phyloP scores from a whole-genome alignment of 1,284 basidiomycete species.

The Cronartium ribicola region DNA sequence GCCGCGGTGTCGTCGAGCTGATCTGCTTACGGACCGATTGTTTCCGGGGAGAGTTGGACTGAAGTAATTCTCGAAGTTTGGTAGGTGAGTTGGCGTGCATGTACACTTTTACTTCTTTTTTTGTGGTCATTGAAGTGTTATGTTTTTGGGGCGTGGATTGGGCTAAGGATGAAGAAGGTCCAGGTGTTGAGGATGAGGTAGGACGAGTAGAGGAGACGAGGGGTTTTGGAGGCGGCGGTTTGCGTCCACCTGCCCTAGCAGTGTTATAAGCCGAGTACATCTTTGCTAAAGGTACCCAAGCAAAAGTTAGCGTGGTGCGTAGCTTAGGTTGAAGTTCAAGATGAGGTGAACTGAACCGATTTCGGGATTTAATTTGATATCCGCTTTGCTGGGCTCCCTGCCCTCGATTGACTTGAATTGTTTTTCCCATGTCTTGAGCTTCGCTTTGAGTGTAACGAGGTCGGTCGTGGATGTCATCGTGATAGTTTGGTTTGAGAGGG shows the following conservation, averaged over 20 bases:
- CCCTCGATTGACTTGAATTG: conserved; percentile 30
- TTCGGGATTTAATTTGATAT: conserved; percentile 40
- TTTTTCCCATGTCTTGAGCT: conserved; percentile 41
- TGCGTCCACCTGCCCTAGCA: conserved; percentile 6
- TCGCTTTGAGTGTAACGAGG: conserved; percentile 12
- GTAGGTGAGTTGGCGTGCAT: conserved; percentile 18
- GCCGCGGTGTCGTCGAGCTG: conserved; percentile 3
- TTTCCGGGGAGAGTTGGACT: conserved; percentile 33
- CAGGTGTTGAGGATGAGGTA: conserved; percentile 1
- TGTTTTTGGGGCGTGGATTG: conserved; percentile 22
- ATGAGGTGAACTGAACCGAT: conserved; percentile 6
- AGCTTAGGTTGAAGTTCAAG: not conserved
- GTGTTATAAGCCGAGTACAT: conserved; percentile 34
- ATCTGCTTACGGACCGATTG: conserved; percentile 8
- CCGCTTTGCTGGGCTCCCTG: conserved; percentile 24
- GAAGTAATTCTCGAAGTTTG: conserved; percentile 23
- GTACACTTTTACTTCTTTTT: not conserved
- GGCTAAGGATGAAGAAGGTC: not conserved
- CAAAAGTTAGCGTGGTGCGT: not conserved
- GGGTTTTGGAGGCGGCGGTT: not conserved
- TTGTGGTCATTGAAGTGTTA: conserved; percentile 3
- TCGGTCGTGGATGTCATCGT: conserved; percentile 10
- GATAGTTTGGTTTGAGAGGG: too few relatives aligned
- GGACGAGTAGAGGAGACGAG: conserved; percentile 3
- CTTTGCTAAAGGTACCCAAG: conserved; percentile 12